Base-by-base conservation (phyloP, 305 asterid species). In the Solanum hybrid region DNA sequence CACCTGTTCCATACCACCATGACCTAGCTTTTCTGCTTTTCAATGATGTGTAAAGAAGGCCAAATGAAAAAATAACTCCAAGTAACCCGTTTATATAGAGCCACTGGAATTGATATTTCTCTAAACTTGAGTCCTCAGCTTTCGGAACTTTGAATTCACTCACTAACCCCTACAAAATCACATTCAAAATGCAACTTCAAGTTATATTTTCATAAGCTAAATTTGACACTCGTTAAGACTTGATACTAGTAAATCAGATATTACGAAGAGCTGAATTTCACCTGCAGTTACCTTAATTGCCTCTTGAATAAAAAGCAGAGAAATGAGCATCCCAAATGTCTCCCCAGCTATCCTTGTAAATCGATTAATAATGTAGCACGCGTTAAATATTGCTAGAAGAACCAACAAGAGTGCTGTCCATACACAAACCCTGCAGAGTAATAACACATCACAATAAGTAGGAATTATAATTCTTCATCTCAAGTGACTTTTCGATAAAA, bases 281-380 rank as follows among this genome's bases (percentile, higher is more conserved):
- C 24, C 24, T 20, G 20, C 26, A 7, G 13, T 86, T 90, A 96
- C 98, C 98, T 93, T 95, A 89, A 96, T 93, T 32, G 99, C 96
- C 90, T 96, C 94, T 91, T 96, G 98, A 38, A 96, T 87, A 91
- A 95, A 95, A n/a, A 95, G 97, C 87, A 94, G 94, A 16, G 95
- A 36, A 60, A 95, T 96, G 32, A 96, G 89, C 98, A 96, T 95
- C 92, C 99, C 99, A 89, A 96, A 96, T 26, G 94, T 93, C 80
- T 96, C 98, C 24, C 98, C 98, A 3, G 99, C 98, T 14, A 95
- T 91, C 91, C 98, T 93, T 46, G 99, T 96, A 72, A 96, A 96
- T 86, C 96, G 93, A 89, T 85, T 91, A 85, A 95, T 92, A 85
- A 96, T 90, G 27, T 90, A 69, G 82, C 99, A 93, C 38, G 98